phyloP scores from a whole-genome alignment of 352 stramenopile species.

The Aphanomyces euteiches region DNA sequence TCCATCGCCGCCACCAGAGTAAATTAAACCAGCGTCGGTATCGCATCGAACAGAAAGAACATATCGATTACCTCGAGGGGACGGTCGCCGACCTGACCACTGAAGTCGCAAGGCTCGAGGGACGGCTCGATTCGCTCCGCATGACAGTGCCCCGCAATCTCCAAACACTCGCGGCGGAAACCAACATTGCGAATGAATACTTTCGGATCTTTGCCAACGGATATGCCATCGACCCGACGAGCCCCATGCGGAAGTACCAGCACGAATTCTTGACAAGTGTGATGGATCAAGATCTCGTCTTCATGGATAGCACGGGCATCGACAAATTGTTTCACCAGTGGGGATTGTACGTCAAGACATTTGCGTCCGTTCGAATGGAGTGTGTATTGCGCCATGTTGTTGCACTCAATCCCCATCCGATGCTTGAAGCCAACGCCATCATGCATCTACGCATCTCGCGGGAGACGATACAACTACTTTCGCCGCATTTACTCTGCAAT shows the following conservation, averaged over 20 bases:
- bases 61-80: neutral
- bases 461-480: slow-evolving; percentile 3
- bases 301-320: slow-evolving; percentile 8
- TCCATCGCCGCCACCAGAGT: neutral
- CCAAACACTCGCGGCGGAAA: neutral
- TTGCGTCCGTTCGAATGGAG: slow-evolving; percentile 12
- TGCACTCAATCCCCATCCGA: neutral
- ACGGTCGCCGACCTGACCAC: neutral
- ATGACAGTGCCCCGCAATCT: neutral
- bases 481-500: slow-evolving; percentile 11
- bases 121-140: neutral
- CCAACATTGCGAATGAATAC: slow-evolving; percentile 15
- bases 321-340: slow-evolving; percentile 19
- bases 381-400: neutral
- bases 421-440: neutral
- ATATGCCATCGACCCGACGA: neutral
- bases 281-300: slow-evolving; percentile 7
- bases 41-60: neutral
- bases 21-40: neutral
- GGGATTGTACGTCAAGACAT: slow-evolving; percentile 8
- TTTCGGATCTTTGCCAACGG: slow-evolving; percentile 13
- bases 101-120: slow-evolving; percentile 7
- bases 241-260: neutral
- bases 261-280: neutral
- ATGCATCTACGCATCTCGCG: slow-evolving; percentile 16